A percentile compares a stretch with the other conserved stretches of the same genome.
Evolutionary conservation across 2,329 filamentous ascomycete species (phyloP).

Genomic region (Penicillium glabrum): DNA sequence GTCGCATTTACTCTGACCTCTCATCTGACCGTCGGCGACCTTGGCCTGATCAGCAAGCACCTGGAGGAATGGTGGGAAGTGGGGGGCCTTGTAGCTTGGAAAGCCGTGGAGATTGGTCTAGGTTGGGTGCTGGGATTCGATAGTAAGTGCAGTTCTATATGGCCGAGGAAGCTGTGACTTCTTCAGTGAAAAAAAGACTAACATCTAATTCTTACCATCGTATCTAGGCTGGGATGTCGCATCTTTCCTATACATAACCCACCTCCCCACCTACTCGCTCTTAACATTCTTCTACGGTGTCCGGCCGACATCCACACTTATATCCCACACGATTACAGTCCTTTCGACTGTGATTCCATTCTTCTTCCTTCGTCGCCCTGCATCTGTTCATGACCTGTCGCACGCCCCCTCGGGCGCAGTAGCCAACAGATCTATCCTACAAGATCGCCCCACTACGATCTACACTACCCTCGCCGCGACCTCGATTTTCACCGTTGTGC

Average conservation of each 20-base stretch:
- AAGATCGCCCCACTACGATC: constrained; percentile 61
- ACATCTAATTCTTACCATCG: neutral
- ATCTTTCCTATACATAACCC: constrained; percentile 66
- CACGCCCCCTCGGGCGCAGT: constrained; percentile 44
- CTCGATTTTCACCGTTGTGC: constrained; percentile 70
- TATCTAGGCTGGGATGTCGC: constrained; percentile 62
- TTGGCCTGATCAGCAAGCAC: constrained; percentile 66
- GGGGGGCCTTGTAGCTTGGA: constrained; percentile 53
- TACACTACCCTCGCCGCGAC: constrained; percentile 69
- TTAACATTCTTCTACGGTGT: constrained; percentile 76
- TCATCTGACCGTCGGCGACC: constrained; percentile 62
- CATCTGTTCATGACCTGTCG: constrained; percentile 61
- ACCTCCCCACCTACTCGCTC: constrained; percentile 74
- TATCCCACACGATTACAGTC: constrained; percentile 67
- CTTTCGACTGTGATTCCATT: constrained; percentile 72
- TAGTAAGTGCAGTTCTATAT: constrained; percentile 32
- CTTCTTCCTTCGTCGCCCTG: constrained; percentile 67
- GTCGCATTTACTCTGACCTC: constrained; percentile 64
- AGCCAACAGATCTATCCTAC: constrained; percentile 64
- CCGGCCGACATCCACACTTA: constrained; percentile 58
- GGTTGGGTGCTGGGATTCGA: constrained; percentile 76
- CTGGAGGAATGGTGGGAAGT: constrained; percentile 65
- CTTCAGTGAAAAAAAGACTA: neutral
- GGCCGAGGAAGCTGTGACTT: neutral
- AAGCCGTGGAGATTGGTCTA: constrained; percentile 66